Base-by-base conservation (phyloP, 495 filamentous ascomycete species). In the Penicillium salamii region DNA sequence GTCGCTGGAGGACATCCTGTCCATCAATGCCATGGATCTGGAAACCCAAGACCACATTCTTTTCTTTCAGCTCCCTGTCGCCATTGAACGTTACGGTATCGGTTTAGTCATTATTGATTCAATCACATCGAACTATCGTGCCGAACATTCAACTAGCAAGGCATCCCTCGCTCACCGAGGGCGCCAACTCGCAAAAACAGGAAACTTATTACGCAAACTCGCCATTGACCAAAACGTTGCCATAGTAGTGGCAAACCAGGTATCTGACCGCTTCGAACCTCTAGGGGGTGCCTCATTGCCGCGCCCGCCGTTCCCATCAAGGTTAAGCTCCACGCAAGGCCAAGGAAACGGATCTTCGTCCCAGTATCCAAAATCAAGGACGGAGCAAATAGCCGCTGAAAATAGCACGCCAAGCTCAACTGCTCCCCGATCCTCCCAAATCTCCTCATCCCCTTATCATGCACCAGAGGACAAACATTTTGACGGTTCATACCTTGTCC, bases 1-100 rank as follows among this genome's bases (percentile, higher is more conserved):
- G 3, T 86, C 88, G 0, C 75, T 96, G 5, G 75, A 65, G 59
- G 71, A 74, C 48, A 81, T 96, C 63, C 75, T 89, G 54, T 86
- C 83, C 59, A 88, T 95, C 62, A 80, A 83, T 45, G 91, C 89
- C n/a, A 86, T 86, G 31, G 92, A 97, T 67, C 81, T 98, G 43
- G 95, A 98, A 65, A 83, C 87, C 3, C 93, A 98, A 70, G 91
- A 97, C 48, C 93, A 97, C 68, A 96, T 97, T 61, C 72, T 97
- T 8, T 83, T 79, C 42, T 97, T 86, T 71, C 93, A 97, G 63
- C 81, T 96, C 1, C 92, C 93, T 15, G 84, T 95, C 8, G 83
- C 87, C n/a, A 80, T 97, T 6, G 58, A 77, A 51, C 78, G 86
- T 13, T 82, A 89, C 59, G 77, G 83, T 51, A 75, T 93, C 45